Evolutionary conservation across 305 asterid genomes (phyloP).

Genomic region (Fraxinus baroniana): DNA sequence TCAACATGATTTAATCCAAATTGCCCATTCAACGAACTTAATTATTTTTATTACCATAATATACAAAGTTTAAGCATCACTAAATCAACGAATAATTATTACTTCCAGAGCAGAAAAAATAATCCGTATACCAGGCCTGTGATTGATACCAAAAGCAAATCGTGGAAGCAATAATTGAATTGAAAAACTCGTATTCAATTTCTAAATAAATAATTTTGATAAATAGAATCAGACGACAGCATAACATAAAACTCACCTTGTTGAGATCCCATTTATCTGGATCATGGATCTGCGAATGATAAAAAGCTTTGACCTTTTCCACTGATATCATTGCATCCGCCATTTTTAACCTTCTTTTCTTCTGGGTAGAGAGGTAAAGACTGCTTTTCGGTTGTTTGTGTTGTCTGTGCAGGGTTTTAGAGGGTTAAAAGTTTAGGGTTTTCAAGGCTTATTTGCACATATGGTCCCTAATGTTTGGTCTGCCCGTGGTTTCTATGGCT

Average conservation of each 20-base stretch:
- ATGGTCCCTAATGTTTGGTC: neutral
- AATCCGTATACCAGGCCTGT: neutral
- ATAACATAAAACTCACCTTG: constrained; percentile 39
- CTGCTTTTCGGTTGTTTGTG: neutral
- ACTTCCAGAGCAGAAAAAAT: neutral
- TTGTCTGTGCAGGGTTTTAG: neutral
- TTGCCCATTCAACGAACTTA: neutral
- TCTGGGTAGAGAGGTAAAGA: neutral
- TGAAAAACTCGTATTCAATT: neutral
- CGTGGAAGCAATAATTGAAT: neutral
- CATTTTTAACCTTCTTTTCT: constrained; percentile 33
- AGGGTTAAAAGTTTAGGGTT: neutral
- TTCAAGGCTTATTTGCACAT: neutral
- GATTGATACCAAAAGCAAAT: neutral
- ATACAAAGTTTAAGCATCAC: neutral
- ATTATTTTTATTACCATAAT: neutral
- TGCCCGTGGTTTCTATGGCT: neutral
- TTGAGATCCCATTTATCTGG: constrained; percentile 76
- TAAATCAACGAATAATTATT: neutral
- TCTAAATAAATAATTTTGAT: neutral
- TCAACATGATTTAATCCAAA: neutral
- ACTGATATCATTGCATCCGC: constrained; percentile 54
- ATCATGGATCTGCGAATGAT: constrained; percentile 83
- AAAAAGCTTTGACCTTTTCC: constrained; percentile 66
- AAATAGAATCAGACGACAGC: neutral